A percentile compares a stretch with the other conserved stretches of the same genome.
Conservation (phyloP, 2,329 filamentous ascomycete species). For the Penicillium freii region DNA sequence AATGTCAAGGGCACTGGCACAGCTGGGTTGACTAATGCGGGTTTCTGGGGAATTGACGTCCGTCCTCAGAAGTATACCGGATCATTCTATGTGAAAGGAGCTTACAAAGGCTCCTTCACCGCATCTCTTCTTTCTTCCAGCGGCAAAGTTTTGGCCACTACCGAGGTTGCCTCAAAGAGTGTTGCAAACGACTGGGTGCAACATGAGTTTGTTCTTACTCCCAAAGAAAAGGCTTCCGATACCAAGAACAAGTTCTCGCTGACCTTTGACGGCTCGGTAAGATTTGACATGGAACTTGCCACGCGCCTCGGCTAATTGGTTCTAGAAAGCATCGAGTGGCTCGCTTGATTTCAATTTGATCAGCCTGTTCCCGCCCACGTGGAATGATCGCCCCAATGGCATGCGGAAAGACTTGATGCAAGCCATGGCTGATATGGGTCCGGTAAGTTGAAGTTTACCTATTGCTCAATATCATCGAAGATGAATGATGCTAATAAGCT, state of each 20-base stretch:
- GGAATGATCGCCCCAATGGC: conserved; percentile 53
- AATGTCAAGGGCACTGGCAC: conserved; percentile 43
- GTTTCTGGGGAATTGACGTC: conserved; percentile 55
- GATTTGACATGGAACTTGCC: not conserved
- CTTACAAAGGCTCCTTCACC: conserved; percentile 36
- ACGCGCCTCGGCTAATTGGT: not conserved
- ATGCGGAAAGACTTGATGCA: conserved; percentile 52
- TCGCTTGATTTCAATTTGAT: conserved; percentile 54
- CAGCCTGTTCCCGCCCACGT: conserved; percentile 55
- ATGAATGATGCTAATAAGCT: not conserved
- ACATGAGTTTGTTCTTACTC: conserved; percentile 38
- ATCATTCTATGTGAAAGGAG: conserved; percentile 50
- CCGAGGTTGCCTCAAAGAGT: conserved; percentile 35
- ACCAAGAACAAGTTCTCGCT: conserved; percentile 53
- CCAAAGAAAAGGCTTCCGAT: conserved; percentile 23
- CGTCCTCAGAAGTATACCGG: conserved; percentile 49
- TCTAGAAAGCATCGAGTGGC: conserved; percentile 36
- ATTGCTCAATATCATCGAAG: too few species aligned
- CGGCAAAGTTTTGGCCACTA: conserved; percentile 37
- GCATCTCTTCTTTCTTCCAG: conserved; percentile 41
- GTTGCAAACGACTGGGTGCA: conserved; percentile 40
- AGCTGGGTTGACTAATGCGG: conserved; percentile 51
- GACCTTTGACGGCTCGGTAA: conserved; percentile 47
- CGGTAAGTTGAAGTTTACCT: conserved; percentile 14
- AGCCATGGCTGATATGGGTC: conserved; percentile 30